These are phyloP conservation scores for Diaporthe longicolla DNA, from an alignment of 2,329 filamentous ascomycete species.

Conservation along the genomic window DNA sequence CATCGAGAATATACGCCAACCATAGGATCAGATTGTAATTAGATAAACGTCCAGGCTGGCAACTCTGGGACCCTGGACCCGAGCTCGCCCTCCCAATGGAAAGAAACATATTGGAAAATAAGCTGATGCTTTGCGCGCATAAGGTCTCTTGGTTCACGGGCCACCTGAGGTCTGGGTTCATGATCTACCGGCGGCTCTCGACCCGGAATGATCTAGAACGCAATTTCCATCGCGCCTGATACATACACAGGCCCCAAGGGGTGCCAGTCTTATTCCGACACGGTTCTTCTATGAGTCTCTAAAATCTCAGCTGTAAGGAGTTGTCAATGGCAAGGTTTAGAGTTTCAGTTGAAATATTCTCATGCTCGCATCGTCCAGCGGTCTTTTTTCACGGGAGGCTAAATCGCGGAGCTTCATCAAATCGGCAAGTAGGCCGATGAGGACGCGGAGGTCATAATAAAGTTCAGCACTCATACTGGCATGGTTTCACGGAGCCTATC, in stretches of 20 bases:
- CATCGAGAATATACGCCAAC: not conserved
- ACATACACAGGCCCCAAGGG: not conserved
- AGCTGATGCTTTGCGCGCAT: not conserved
- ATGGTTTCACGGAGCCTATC: conserved; percentile 8
- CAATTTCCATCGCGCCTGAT: not conserved
- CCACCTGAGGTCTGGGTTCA: not conserved
- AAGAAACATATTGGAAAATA: not conserved
- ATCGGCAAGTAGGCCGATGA: conserved; percentile 1
- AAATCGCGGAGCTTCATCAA: not conserved
- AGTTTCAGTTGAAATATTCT: not conserved
- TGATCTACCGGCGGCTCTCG: conserved; percentile 5
- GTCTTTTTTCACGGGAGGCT: not conserved
- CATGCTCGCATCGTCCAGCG: not conserved
- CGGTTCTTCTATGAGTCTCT: no score
- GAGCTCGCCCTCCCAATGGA: not conserved
- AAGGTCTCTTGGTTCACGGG: not conserved
- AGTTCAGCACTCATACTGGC: conserved; percentile 2
- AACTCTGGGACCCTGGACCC: not conserved
- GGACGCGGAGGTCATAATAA: conserved; percentile 9
- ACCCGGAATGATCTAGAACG: not conserved
- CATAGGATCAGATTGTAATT: not conserved
- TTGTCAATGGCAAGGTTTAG: not conserved
- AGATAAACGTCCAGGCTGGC: not conserved
- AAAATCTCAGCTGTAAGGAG: not conserved
- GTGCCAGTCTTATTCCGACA: not conserved